Conservation (phyloP, 2,329 filamentous ascomycete genomes). For the Paraphaeosphaeria sporulosa region DNA sequence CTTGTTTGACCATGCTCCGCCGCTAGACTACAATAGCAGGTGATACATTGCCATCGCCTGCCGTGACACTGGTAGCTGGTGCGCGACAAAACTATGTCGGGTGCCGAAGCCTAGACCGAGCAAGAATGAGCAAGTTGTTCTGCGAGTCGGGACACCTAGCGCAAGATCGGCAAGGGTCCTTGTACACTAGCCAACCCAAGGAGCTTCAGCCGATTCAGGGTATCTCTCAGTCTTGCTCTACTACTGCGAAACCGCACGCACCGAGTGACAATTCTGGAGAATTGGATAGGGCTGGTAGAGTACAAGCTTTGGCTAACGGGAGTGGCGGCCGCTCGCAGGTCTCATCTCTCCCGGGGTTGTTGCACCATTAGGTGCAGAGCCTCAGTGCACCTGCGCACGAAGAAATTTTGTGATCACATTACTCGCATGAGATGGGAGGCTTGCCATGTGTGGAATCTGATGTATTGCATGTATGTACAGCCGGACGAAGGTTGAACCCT, state of each 20-base stretch:
- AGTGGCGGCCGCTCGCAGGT: slow-evolving; percentile 23
- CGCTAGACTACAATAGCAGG: slow-evolving; percentile 26
- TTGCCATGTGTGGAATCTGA: not conserved
- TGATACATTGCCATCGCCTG: slow-evolving; percentile 21
- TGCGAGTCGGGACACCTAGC: slow-evolving; percentile 2
- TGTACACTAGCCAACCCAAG: slow-evolving; percentile 4
- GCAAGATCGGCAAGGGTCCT: slow-evolving; percentile 11
- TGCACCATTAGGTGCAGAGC: not conserved
- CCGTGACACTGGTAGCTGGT: slow-evolving; percentile 1
- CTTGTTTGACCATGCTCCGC: slow-evolving; percentile 14
- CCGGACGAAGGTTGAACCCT: slow-evolving; percentile 19
- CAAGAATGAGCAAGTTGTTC: slow-evolving; percentile 14
- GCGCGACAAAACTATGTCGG: not conserved
- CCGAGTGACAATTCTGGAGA: not conserved
- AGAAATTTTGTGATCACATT: not conserved
- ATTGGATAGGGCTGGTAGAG: not conserved
- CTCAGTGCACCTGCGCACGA: not conserved
- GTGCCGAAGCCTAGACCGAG: slow-evolving; percentile 7
- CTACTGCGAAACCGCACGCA: not conserved
- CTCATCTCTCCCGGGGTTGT: not conserved
- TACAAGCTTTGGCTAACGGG: slow-evolving; percentile 32
- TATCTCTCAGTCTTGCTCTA: not conserved
- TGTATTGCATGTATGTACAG: slow-evolving; percentile 6
- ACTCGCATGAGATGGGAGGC: not conserved
- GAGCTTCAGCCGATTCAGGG: not conserved